Evolutionary conservation across 2,329 filamentous ascomycete genomes (phyloP), one percentile per base, ranked within the genome.

Genomic region (Arachnomyces sp.): DNA sequence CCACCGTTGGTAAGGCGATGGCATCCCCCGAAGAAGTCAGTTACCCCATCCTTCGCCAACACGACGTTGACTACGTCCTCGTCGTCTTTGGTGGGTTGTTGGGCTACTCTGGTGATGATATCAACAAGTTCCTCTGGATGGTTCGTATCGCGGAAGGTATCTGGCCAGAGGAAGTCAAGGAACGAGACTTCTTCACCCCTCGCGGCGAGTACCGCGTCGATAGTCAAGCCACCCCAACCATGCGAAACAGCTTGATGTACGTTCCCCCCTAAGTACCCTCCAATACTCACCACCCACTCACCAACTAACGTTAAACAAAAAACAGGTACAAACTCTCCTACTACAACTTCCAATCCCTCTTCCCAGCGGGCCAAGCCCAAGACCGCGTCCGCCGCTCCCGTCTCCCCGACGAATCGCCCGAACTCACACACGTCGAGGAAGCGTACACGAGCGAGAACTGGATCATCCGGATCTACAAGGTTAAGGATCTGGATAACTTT

Each of bases 81-180:
- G 81, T 98, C 14, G 92, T 98, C 42, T 98, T 96, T 55, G 92
- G 92, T 56, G 92, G 87, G 61, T 78, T 98, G 43, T 73, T 98
- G 30, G 93, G 93, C 41, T 98, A 98, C 71, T 95, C 89, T 38
- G 92, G 92, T 48, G 92, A 98, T 55, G 92, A 98, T 59, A 94
- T 98, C 71, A 98, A 98, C 74, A 98, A 98, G 71, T 98, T 98
- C 73, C 73, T 98, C 53, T 98, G 92, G 92, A 98, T 98, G 93
- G 89, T 98, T 43, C 81, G 92, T 60, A 98, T 98, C 58, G 92
- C 92, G 30, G 92, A 98, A 67, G 92, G 92, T 49, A 96, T 98
- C 67, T 98, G 92, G 92, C 92, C 92, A n/a, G 88, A 96, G 50
- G 90, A 98, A 73, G 82, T 98, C 53, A 94, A 88, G 70, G 92